Evolutionary conservation across 441 rosid species (phyloP), one percentile per base, ranked within the genome.

Genomic region (Isatis lusitanica): DNA sequence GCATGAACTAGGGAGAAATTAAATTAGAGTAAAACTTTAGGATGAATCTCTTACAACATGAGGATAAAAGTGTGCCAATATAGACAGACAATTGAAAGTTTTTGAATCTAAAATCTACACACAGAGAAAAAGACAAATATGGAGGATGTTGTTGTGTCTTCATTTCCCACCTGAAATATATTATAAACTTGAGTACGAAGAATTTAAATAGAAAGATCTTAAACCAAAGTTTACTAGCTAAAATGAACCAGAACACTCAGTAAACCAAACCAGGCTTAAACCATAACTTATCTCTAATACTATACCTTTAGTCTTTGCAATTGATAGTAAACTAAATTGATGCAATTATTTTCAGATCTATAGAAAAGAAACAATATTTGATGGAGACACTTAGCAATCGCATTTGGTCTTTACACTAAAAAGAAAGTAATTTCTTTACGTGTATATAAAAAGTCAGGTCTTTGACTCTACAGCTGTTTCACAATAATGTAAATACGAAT

Each of bases 381-480:
- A 31, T 55, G 38, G 36, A 7, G 35, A 18, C 38, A 55, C 9
- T 55, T 55, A 12, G 39, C 21, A 1, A n/a, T 55, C 21, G 39
- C 21, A 1, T 30, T 55, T 18, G 60, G 60, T 55, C 18, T 55
- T 55, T 55, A 55, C 18, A 30, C n/a, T 10, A 9, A 39, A 38
- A 36, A 60, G 33, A 39, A 62, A 42, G 66, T 8, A 9, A 42
- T 62, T 51, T 61, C 60, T 24, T 58, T 4, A 36, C 47, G 36
- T 24, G 4, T n/a, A 43, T 9, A 58, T 47, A 40, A 46, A 15
- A 16, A 46, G 66, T 47, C 50, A 59, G 18, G 17, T 26, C 4
- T 60, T 50, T 50, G 52, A 50, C 68, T 48, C 60, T 50, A 47
- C 68, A 60, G 51, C 74, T 71, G 74, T 31, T 50, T 38, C 11